Conservation (phyloP, 768 basidiomycete species). For the Leccinum rimulosum region DNA sequence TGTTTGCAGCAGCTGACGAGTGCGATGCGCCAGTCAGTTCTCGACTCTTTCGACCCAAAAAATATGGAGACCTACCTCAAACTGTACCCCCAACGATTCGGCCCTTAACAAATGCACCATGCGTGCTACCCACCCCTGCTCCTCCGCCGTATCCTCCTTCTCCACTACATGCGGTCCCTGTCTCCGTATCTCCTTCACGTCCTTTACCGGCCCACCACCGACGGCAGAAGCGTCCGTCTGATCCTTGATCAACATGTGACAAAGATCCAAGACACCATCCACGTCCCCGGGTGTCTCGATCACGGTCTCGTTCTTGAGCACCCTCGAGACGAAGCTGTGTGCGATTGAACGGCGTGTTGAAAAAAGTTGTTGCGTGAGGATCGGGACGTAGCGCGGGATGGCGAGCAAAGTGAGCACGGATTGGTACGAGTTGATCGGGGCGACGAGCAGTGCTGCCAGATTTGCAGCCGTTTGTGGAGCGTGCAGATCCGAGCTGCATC, state of each 20-base stretch:
- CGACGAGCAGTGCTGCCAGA: too few relatives aligned
- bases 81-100: slow-evolving; percentile 84
- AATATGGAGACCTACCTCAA: slow-evolving; percentile 53
- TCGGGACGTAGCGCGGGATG: slow-evolving; percentile 82
- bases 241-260: slow-evolving; percentile 90
- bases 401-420: slow-evolving; percentile 93
- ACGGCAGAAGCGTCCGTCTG: slow-evolving; percentile 50
- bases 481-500: too few relatives aligned
- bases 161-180: slow-evolving; percentile 25
- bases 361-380: slow-evolving; percentile 87
- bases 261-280: slow-evolving; percentile 86
- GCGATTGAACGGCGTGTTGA: slow-evolving; percentile 89
- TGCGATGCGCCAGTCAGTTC: background rate
- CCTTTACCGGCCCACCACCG: slow-evolving; percentile 3
- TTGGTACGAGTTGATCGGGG: too few relatives aligned
- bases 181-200: too few relatives aligned
- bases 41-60: too few relatives aligned
- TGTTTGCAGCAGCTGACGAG: slow-evolving; percentile 78
- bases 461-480: too few relatives aligned
- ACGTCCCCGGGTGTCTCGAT: slow-evolving; percentile 95
- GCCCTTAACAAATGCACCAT: slow-evolving; percentile 96
- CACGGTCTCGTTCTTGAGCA: slow-evolving; percentile 95
- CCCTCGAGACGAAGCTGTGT: slow-evolving; percentile 90
- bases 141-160: slow-evolving; percentile 91
- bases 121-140: slow-evolving; percentile 97